Evolutionary conservation across 192 early-diverging fungal genomes (phyloP).

Genomic region (Entomortierella beljakovae): DNA sequence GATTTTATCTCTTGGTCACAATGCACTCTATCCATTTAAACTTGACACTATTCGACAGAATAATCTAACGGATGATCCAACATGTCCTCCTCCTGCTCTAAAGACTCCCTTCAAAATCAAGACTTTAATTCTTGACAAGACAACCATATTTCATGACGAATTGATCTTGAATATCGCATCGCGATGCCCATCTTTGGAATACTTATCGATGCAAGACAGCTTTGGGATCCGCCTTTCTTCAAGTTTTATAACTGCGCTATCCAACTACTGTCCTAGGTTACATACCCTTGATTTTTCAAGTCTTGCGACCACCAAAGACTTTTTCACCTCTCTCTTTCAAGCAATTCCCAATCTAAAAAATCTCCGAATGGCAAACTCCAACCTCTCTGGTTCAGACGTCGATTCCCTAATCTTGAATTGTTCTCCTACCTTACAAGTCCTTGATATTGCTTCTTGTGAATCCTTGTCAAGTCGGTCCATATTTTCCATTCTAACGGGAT

Average conservation of each 20-base stretch:
- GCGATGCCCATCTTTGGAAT: constrained; percentile 26
- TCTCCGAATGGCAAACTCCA: constrained; percentile 6
- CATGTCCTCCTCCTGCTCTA: neutral
- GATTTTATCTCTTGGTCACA: constrained; percentile 21
- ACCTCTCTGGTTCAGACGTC: constrained; percentile 9
- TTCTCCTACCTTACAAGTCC: neutral
- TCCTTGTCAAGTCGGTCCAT: constrained; percentile 21
- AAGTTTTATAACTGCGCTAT: constrained; percentile 8
- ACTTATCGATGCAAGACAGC: constrained; percentile 31
- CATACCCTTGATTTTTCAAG: constrained; percentile 22
- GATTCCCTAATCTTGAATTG: constrained; percentile 17
- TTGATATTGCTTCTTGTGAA: constrained; percentile 28
- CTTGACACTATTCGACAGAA: constrained; percentile 25
- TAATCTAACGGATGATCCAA: neutral
- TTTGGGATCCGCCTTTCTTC: constrained; percentile 36
- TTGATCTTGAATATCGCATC: constrained; percentile 31
- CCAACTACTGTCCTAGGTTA: constrained; percentile 3
- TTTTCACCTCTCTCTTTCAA: constrained; percentile 19
- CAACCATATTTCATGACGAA: constrained; percentile 36
- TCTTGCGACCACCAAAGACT: constrained; percentile 22
- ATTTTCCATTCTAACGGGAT: constrained; percentile 11
- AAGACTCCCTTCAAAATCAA: constrained; percentile 13
- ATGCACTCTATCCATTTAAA: constrained; percentile 36
- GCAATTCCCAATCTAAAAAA: constrained; percentile 9
- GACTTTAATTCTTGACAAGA: constrained; percentile 22